Percentiles rank a stretch among this genome's conserved stretches.
Evolutionary conservation across 1,284 basidiomycete species (phyloP).

Genomic region (Ustilago xerochloae): DNA sequence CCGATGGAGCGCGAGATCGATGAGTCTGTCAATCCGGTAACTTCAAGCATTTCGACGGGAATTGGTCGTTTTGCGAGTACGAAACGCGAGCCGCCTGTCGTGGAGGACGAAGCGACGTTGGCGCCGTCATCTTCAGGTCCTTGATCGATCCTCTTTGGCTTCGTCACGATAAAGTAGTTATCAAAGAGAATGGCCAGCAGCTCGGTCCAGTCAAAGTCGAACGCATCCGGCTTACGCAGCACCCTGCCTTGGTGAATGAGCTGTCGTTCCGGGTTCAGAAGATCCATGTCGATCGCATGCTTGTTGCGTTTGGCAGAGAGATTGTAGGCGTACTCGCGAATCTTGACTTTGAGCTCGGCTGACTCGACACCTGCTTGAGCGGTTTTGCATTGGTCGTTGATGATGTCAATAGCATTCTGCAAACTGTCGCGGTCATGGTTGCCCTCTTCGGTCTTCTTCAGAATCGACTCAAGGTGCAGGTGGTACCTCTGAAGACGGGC

Average conservation of each 20-base stretch:
- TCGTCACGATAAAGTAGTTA: slow-evolving; percentile 64
- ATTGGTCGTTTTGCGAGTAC: slow-evolving; percentile 63
- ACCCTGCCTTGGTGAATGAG: slow-evolving; percentile 60
- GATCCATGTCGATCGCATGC: slow-evolving; percentile 56
- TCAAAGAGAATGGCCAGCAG: slow-evolving; percentile 63
- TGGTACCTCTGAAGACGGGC: slow-evolving; percentile 92
- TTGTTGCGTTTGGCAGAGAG: slow-evolving; percentile 59
- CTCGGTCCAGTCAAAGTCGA: slow-evolving; percentile 66
- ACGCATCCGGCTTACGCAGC: slow-evolving; percentile 62
- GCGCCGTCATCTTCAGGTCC: slow-evolving; percentile 33
- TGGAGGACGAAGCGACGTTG: slow-evolving; percentile 23
- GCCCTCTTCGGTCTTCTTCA: slow-evolving; percentile 68
- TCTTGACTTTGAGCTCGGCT: slow-evolving; percentile 61
- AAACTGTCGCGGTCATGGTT: slow-evolving; percentile 56
- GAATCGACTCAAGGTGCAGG: slow-evolving; percentile 84
- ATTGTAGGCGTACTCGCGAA: slow-evolving; percentile 58
- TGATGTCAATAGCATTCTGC: slow-evolving; percentile 58
- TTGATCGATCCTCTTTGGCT: slow-evolving; percentile 48
- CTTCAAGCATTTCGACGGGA: slow-evolving; percentile 62
- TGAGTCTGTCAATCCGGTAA: slow-evolving; percentile 57
- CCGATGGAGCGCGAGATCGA: slow-evolving; percentile 58
- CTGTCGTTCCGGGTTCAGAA: slow-evolving; percentile 58
- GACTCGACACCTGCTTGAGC: slow-evolving; percentile 63
- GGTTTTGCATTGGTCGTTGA: slow-evolving; percentile 64
- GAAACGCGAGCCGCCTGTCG: slow-evolving; percentile 29